Conservation (phyloP, 345 rosid genomes). For the Clausena lansium region DNA sequence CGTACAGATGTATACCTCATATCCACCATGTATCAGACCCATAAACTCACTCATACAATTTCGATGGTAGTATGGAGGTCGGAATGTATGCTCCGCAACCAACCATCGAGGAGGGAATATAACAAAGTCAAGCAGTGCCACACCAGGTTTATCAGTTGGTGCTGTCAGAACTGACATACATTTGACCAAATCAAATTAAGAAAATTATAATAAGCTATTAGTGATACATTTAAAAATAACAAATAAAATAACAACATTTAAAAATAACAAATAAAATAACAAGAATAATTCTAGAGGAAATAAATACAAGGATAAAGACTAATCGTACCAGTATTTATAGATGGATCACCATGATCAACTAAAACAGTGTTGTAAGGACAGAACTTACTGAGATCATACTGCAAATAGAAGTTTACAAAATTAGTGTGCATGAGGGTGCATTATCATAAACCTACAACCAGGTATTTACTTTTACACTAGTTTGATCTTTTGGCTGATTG, state of each 20-base stretch:
- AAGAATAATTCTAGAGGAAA: neutral
- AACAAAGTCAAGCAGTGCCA: conserved; percentile 93
- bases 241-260: neutral
- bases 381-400: conserved; percentile 90
- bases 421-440: neutral
- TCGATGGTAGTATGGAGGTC: conserved; percentile 96
- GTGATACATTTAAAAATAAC: neutral
- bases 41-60: conserved; percentile 99
- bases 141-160: conserved; percentile 95
- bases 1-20: conserved; percentile 55
- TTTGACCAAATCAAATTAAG: conserved; percentile 9
- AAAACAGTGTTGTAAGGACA: conserved; percentile 95
- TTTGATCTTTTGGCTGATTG: neutral
- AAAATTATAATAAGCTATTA: conserved; percentile 14
- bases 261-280: neutral
- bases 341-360: conserved; percentile 89
- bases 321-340: conserved; percentile 75
- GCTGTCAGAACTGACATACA: conserved; percentile 82
- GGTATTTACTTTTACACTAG: neutral
- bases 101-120: conserved; percentile 96
- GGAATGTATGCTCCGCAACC: conserved; percentile 95
- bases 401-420: conserved; percentile 26
- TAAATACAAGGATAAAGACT: neutral
- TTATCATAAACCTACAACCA: neutral
- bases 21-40: conserved; percentile 90